These are phyloP conservation scores for Gyromitra esculenta DNA, from an alignment of 2,329 filamentous ascomycete species.

Conservation along the genomic window DNA sequence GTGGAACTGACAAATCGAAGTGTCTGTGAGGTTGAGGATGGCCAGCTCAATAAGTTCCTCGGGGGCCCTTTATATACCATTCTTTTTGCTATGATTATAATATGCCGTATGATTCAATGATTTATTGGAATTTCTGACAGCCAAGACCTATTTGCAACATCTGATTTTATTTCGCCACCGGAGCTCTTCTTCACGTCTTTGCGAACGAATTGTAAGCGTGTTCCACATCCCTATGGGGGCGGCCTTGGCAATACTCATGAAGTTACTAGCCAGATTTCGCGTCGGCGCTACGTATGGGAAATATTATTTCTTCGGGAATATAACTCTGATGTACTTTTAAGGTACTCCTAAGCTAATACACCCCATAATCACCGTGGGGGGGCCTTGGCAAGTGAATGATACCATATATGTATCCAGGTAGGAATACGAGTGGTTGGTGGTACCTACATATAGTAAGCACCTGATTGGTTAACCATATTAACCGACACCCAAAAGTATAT, in stretches of 20 bases:
- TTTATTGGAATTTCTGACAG: not conserved
- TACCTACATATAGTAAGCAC: not conserved
- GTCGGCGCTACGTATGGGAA: conserved; percentile 3
- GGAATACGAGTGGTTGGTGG: not conserved
- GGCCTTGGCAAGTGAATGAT: not conserved
- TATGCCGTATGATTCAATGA: not conserved
- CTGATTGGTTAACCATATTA: not conserved
- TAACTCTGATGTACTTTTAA: not conserved
- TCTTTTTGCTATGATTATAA: not conserved
- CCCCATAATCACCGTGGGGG: not conserved
- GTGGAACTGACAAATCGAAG: not conserved
- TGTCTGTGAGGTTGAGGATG: conserved; percentile 10
- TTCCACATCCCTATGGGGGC: not conserved
- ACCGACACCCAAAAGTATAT: not conserved
- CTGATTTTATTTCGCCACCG: conserved; percentile 7
- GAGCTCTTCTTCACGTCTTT: not conserved
- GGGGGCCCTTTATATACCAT: conserved; percentile 16
- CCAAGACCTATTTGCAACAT: conserved; percentile 1
- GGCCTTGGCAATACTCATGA: conserved; percentile 15
- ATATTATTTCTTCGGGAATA: not conserved
- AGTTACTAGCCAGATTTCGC: conserved; percentile 1
- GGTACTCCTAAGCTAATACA: not conserved
- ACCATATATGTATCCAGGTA: conserved; percentile 3
- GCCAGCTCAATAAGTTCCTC: not conserved
- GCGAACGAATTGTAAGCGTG: conserved; percentile 1